Percentiles rank a stretch among this genome's conserved stretches.
phyloP scores from a whole-genome alignment of 2,329 filamentous ascomycete species.

The Trichoderma semiorbis region DNA sequence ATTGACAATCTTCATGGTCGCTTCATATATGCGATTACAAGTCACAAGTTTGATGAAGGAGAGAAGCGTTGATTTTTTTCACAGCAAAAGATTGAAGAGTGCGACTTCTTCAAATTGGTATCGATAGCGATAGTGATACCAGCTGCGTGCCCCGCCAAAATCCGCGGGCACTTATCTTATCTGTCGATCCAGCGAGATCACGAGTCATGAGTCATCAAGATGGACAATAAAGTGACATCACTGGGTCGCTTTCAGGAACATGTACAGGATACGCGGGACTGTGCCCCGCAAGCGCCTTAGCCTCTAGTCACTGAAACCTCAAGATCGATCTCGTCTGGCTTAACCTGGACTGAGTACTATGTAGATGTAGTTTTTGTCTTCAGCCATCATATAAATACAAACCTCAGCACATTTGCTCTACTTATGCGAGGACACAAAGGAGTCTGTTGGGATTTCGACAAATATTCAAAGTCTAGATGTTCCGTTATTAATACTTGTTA shows the following conservation, averaged over 20 bases:
- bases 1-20: neutral
- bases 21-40: neutral
- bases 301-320: neutral
- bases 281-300: neutral
- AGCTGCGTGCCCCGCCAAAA: neutral
- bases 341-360: neutral
- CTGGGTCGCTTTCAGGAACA: neutral
- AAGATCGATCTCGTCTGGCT: neutral
- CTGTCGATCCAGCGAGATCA: neutral
- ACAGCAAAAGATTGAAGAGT: neutral
- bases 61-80: no score
- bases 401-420: neutral
- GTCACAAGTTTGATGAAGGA: neutral
- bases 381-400: neutral
- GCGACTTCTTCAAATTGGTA: neutral
- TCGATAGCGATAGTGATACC: neutral
- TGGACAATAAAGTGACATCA: neutral
- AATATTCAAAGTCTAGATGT: no score
- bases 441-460: no score
- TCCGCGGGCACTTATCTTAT: neutral
- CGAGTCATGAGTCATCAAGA: neutral
- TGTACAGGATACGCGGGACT: neutral
- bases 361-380: no score
- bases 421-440: no score
- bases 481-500: no score